These are phyloP conservation scores for Clarireedia monteithiana DNA, from an alignment of 2,329 filamentous ascomycete genomes.

Conservation along the genomic window DNA sequence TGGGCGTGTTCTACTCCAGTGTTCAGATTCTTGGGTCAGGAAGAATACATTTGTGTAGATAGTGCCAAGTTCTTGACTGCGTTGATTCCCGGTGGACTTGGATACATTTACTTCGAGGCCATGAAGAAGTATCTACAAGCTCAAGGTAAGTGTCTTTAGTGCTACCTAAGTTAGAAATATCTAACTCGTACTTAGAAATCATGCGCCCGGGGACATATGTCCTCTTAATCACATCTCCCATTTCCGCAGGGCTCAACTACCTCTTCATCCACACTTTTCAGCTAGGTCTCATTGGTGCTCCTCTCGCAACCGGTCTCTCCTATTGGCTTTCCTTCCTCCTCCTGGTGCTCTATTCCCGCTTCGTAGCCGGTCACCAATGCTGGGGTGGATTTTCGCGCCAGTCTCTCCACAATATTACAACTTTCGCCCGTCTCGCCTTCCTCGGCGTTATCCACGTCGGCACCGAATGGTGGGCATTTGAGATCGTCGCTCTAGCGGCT, in stretches of 20 bases:
- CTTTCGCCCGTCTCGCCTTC: slow-evolving; percentile 66
- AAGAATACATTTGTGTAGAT: slow-evolving; percentile 66
- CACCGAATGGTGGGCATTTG: slow-evolving; percentile 93
- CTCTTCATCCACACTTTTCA: slow-evolving; percentile 66
- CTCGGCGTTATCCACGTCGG: slow-evolving; percentile 77
- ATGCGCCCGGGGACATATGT: slow-evolving; percentile 79
- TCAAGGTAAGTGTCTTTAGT: slow-evolving; percentile 63
- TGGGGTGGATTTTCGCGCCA: slow-evolving; percentile 68
- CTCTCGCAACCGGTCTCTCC: slow-evolving; percentile 72
- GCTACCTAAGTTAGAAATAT: slow-evolving; percentile 31
- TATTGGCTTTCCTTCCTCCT: slow-evolving; percentile 81
- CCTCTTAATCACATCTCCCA: slow-evolving; percentile 70
- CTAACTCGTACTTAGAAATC: slow-evolving; percentile 35
- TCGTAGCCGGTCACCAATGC: slow-evolving; percentile 63
- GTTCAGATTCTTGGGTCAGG: slow-evolving; percentile 68
- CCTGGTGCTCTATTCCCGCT: slow-evolving; percentile 64
- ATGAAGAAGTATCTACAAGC: slow-evolving; percentile 86
- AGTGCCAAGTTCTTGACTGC: slow-evolving; percentile 65
- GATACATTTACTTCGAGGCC: slow-evolving; percentile 81
- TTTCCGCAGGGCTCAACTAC: slow-evolving; percentile 76
- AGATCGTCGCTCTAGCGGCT: slow-evolving; percentile 78
- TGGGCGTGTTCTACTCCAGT: slow-evolving; percentile 71
- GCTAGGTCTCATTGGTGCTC: slow-evolving; percentile 69
- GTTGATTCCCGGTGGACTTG: slow-evolving; percentile 72
- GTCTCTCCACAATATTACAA: slow-evolving; percentile 57